Percentiles rank a stretch among this genome's conserved stretches.
These are phyloP conservation scores for Sphaerulina musiva DNA, from an alignment of 2,329 filamentous ascomycete genomes.

Conservation along the genomic window DNA sequence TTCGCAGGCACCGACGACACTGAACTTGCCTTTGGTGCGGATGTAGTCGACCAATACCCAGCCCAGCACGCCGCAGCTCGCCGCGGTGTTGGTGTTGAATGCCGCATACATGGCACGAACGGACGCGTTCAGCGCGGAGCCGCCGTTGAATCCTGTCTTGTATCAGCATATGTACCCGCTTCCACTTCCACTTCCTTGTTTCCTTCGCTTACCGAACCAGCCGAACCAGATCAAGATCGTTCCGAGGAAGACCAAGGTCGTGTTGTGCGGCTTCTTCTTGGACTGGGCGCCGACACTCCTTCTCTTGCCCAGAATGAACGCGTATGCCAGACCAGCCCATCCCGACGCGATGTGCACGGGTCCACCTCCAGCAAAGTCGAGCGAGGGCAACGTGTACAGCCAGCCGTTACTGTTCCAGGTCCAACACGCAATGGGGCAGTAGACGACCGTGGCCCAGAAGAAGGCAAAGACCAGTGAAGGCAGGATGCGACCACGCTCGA, in stretches of 20 bases:
- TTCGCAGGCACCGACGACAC: constrained; percentile 51
- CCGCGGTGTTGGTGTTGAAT: constrained; percentile 55
- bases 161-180: not conserved
- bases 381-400: constrained; percentile 54
- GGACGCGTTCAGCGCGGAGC: constrained; percentile 48
- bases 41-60: constrained; percentile 51
- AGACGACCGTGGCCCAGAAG: constrained; percentile 59
- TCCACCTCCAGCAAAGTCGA: constrained; percentile 57
- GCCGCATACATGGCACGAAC: constrained; percentile 50
- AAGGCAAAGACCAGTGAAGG: constrained; percentile 59
- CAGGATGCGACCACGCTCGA: constrained; percentile 57
- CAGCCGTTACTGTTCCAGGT: constrained; percentile 63
- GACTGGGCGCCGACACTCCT: constrained; percentile 44
- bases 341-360: constrained; percentile 60
- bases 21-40: constrained; percentile 48
- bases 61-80: constrained; percentile 48
- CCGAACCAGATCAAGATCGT: constrained; percentile 62
- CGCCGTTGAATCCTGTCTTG: constrained; percentile 47
- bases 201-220: constrained; percentile 42
- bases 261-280: constrained; percentile 55
- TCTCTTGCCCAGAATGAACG: constrained; percentile 56
- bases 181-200: not conserved
- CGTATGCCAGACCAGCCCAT: constrained; percentile 58
- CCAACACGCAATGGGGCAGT: constrained; percentile 59
- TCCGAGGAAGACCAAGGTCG: constrained; percentile 57